Conservation (phyloP, 192 early-diverging fungal species). For the Gigaspora rosea region DNA sequence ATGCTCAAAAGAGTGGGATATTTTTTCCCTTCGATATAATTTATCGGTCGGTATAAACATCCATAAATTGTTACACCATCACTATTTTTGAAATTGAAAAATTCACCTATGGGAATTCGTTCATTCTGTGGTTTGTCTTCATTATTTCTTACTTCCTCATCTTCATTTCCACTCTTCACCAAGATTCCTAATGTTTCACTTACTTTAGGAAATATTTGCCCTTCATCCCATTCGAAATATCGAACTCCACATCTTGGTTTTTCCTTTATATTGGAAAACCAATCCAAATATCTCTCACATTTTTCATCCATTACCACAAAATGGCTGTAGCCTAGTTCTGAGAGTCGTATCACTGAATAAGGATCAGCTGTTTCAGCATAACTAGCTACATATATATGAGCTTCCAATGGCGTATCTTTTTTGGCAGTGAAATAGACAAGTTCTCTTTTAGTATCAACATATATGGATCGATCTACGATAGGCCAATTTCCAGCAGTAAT, state of each 20-base stretch:
- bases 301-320: constrained; percentile 42
- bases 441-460: constrained; percentile 50
- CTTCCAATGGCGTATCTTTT: constrained; percentile 56
- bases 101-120: constrained; percentile 44
- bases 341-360: constrained; percentile 37
- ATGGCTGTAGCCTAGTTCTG: constrained; percentile 55
- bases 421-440: constrained; percentile 67
- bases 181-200: neutral
- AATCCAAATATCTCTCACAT: constrained; percentile 47
- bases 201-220: constrained; percentile 19
- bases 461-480: constrained; percentile 58
- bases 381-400: constrained; percentile 61
- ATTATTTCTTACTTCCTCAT: constrained; percentile 16
- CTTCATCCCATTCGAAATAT: constrained; percentile 41
- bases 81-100: constrained; percentile 55
- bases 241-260: constrained; percentile 44
- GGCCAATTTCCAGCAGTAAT: constrained; percentile 63
- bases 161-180: neutral
- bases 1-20: constrained; percentile 67
- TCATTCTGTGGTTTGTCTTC: constrained; percentile 10
- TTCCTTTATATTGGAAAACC: constrained; percentile 49
- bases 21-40: constrained; percentile 47
- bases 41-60: constrained; percentile 56
- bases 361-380: constrained; percentile 33
- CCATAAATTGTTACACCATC: constrained; percentile 58